phyloP scores from a whole-genome alignment of 2,329 filamentous ascomycete species.

The Beauveria caledonica region DNA sequence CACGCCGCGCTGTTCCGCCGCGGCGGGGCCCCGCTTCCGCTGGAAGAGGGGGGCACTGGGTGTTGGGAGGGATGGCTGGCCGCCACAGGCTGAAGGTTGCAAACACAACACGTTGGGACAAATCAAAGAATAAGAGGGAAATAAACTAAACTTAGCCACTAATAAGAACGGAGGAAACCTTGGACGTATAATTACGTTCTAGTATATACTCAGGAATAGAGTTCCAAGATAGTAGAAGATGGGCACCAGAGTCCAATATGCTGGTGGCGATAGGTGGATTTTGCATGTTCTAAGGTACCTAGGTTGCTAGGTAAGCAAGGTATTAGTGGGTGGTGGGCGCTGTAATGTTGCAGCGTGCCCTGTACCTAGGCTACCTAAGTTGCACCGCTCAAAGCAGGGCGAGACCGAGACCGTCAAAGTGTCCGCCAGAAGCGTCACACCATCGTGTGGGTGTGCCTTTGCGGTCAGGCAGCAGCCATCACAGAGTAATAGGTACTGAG shows the following conservation, averaged over 20 bases:
- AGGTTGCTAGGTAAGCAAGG: too few relatives aligned
- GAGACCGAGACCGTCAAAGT: background rate
- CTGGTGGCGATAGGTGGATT: background rate
- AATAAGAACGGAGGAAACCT: background rate
- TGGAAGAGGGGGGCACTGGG: background rate
- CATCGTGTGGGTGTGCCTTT: background rate
- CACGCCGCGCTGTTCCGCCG: background rate
- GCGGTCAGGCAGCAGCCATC: background rate
- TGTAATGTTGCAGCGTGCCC: background rate
- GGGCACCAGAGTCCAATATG: background rate
- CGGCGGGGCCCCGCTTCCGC: slow-evolving; percentile 7
- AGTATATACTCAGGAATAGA: background rate
- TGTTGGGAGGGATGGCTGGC: background rate
- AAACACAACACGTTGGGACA: background rate
- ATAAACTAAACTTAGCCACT: background rate
- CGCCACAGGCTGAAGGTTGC: background rate
- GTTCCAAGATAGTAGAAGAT: background rate
- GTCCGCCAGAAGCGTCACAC: background rate
- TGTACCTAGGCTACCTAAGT: background rate
- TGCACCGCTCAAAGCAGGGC: background rate
- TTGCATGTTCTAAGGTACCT: background rate
- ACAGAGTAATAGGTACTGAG: background rate
- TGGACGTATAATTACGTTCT: too few relatives aligned
- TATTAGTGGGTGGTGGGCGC: background rate
- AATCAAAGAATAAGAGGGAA: background rate